Evolutionary conservation across 768 basidiomycete genomes (phyloP), one percentile per base, ranked within the genome.

Genomic region (Clitopilus passeckerianus): DNA sequence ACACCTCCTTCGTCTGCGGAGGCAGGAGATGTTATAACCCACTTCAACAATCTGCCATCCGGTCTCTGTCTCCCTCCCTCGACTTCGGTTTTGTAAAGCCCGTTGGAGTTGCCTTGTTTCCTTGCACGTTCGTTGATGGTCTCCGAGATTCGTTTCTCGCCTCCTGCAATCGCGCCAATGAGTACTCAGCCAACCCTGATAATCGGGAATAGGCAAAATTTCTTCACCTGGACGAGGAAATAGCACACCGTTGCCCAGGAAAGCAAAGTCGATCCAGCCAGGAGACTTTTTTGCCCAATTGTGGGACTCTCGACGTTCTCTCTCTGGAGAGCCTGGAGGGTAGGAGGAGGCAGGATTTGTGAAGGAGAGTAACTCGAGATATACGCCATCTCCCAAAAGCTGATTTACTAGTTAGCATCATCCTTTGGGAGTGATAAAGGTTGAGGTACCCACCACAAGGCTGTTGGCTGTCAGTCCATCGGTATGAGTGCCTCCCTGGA

Each of bases 321-420:
- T 76, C 37, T 75, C 76, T 14, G 79, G 79, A 30, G 82, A 80
- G 7, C 72, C 74, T 0, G 76, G 77, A 1, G 83, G 84, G 60
- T 87, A 87, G 63, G 80, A 69, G 0, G 80, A 77, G 9, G 71
- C 68, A 0, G 84, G 80, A 57, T 84, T 77, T 1, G 77, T 82
- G 73, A 90, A 91, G 16, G 81, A 78, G 64, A 91, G 81, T 33
- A 91, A 79, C 66, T 91, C 89, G 52, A 91, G 74, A 67, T 90
- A 91, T 15, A 74, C 74, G 14, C 82, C 81, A 59, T 88, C 86
- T 27, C 70, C 68, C 22, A 89, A 70, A 44, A 86, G 67, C 84
- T 86, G 7, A 7, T 7, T 30, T 30, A 7, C 7, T 30, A 61
- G 18, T 56, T 18, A 20, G 46, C 10, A 10, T 20, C 10, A 12